phyloP scores from a whole-genome alignment of 2,329 filamentous ascomycete genomes.

The Cladosporium halotolerans region DNA sequence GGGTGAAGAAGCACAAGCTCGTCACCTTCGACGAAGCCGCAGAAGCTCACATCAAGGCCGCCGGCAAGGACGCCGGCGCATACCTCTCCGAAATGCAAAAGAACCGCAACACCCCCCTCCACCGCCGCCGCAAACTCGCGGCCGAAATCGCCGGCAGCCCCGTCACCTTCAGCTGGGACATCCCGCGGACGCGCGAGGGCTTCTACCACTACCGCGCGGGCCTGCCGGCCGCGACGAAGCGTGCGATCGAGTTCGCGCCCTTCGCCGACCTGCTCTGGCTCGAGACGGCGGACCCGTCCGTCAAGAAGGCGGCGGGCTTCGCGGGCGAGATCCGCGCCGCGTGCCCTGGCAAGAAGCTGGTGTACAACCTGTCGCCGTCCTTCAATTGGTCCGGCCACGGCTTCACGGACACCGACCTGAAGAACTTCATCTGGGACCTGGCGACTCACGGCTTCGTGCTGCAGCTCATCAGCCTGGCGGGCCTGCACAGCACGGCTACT shows the following conservation, averaged over 20 bases:
- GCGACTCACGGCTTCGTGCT: constrained; percentile 73
- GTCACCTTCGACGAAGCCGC: constrained; percentile 82
- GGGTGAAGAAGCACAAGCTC: constrained; percentile 80
- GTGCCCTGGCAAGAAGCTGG: constrained; percentile 76
- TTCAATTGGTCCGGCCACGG: constrained; percentile 99
- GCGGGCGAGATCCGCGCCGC: constrained; percentile 65
- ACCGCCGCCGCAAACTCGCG: constrained; percentile 68
- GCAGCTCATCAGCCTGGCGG: constrained; percentile 59
- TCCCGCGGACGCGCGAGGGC: constrained; percentile 86
- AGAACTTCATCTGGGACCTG: constrained; percentile 94
- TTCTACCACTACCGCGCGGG: constrained; percentile 87
- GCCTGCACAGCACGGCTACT: constrained; percentile 58
- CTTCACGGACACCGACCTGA: constrained; percentile 74
- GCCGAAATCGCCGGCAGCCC: constrained; percentile 59
- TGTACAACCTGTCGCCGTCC: constrained; percentile 92
- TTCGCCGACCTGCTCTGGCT: constrained; percentile 96
- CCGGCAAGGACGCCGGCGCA: constrained; percentile 22
- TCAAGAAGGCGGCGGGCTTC: constrained; percentile 68
- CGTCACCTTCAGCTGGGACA: constrained; percentile 83
- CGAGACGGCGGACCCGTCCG: constrained; percentile 84
- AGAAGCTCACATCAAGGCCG: constrained; percentile 31
- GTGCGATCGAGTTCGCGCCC: constrained; percentile 82
- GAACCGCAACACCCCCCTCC: constrained; percentile 70
- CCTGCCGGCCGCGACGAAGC: constrained; percentile 82
- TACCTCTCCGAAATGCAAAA: constrained; percentile 34